These are phyloP conservation scores for Saxophila tyrrhenica DNA, from an alignment of 495 filamentous ascomycete species.

Conservation along the genomic window DNA sequence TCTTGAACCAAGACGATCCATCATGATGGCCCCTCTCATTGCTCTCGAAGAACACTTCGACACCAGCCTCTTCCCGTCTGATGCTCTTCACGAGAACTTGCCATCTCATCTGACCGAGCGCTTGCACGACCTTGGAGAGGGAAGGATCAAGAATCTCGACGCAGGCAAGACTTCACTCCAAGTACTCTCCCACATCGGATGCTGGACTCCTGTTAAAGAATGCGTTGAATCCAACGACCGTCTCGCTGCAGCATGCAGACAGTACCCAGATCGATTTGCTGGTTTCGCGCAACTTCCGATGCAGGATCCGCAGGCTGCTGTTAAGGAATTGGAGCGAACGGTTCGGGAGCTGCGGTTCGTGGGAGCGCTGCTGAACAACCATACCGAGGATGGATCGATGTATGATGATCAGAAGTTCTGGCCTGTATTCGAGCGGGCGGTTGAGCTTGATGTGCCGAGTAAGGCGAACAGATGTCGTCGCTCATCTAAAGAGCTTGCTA, in stretches of 20 bases:
- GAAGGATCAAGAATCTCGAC: slow-evolving; percentile 43
- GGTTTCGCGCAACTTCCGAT: slow-evolving; percentile 46
- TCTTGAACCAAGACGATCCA: no score
- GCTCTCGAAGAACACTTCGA: slow-evolving; percentile 53
- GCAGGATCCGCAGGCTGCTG: slow-evolving; percentile 34
- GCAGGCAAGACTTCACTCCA: slow-evolving; percentile 40
- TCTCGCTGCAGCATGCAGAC: slow-evolving; percentile 36
- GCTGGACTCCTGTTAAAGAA: slow-evolving; percentile 13
- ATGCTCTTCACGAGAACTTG: slow-evolving; percentile 11
- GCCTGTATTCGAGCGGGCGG: slow-evolving; percentile 36
- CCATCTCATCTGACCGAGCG: slow-evolving; percentile 26
- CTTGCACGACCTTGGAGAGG: slow-evolving; percentile 29
- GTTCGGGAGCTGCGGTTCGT: slow-evolving; percentile 39
- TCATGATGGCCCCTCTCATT: slow-evolving; percentile 32
- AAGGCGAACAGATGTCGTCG: no score
- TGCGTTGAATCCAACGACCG: slow-evolving; percentile 42
- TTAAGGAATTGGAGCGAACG: slow-evolving; percentile 37
- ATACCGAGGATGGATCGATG: slow-evolving; percentile 35
- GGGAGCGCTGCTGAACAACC: slow-evolving; percentile 47
- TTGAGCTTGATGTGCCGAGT: slow-evolving; percentile 43
- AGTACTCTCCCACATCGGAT: slow-evolving; percentile 41
- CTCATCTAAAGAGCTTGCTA: no score
- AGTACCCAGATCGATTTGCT: slow-evolving; percentile 37
- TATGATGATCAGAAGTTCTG: slow-evolving; percentile 24
- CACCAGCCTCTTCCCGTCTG: slow-evolving; percentile 28